Evolutionary conservation across 1,139 yeast species (phyloP).

Genomic region (Lodderomyces elongisporus): DNA sequence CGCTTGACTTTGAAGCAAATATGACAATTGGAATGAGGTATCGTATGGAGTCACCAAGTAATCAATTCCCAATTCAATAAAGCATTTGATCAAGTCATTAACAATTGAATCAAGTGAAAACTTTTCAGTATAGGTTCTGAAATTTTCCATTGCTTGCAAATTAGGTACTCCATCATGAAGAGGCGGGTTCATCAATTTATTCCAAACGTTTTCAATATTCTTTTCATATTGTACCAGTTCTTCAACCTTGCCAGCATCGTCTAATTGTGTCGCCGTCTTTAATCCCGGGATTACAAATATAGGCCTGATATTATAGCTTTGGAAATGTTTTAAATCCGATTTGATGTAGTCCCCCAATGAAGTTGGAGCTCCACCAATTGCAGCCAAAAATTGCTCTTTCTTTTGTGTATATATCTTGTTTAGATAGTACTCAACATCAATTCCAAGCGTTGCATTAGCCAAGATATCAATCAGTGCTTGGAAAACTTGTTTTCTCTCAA

Average conservation of each 20-base stretch:
- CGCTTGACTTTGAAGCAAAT: slow-evolving; percentile 49
- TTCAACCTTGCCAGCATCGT: slow-evolving; percentile 28
- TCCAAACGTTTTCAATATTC: slow-evolving; percentile 46
- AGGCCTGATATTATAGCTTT: slow-evolving; percentile 63
- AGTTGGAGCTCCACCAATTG: slow-evolving; percentile 79
- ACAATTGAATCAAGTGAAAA: slow-evolving; percentile 46
- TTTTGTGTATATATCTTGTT: slow-evolving; percentile 57
- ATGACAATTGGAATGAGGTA: slow-evolving; percentile 77
- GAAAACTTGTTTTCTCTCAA: slow-evolving; percentile 63
- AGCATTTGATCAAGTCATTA: slow-evolving; percentile 52
- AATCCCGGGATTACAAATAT: slow-evolving; percentile 69
- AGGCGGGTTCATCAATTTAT: too few species aligned
- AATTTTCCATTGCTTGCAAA: slow-evolving; percentile 26
- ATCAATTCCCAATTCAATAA: slow-evolving; percentile 54
- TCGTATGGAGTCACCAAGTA: slow-evolving; percentile 80
- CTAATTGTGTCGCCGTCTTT: slow-evolving; percentile 31
- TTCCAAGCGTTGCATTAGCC: slow-evolving; percentile 69
- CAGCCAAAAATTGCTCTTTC: slow-evolving; percentile 69
- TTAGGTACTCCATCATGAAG: too few species aligned
- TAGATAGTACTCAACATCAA: slow-evolving; percentile 78
- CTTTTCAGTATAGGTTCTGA: slow-evolving; percentile 45
- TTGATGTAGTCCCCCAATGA: slow-evolving; percentile 56
- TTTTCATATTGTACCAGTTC: slow-evolving; percentile 44
- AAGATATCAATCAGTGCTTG: slow-evolving; percentile 62
- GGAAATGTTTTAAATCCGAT: slow-evolving; percentile 58